Base-by-base conservation (phyloP, 2,329 filamentous ascomycete species). In the Pyricularia grisea region DNA sequence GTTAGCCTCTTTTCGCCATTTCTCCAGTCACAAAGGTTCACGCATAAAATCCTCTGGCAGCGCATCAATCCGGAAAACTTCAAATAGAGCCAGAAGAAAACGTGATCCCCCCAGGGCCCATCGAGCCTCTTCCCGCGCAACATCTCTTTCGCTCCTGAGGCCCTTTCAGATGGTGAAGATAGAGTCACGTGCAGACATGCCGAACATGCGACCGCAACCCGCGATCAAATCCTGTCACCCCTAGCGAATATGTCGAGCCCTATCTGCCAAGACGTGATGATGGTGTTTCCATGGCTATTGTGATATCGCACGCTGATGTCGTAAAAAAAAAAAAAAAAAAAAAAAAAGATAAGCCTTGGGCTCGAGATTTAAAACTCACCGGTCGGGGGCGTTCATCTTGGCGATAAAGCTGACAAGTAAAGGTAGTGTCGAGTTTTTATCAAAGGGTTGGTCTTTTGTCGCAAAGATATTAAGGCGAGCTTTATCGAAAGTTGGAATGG, bases 341-440 rank as follows among this genome's bases (percentile, higher is more conserved):
- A 14, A 30, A 27, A 27, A 27, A 27, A 27, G 27, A 60, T 33
- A 25, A 25, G 66, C n/a, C 25, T 55, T 28, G 12, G 28, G 31
- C 17, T 27, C 12, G 42, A 66, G 20, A 67, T 50, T 10, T 64
- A n/a, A 66, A n/a, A 78, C 84, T 77, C 72, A 86, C 84, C 84
- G 80, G 75, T 87, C 84, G 23, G 84, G 84, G 14, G 84, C 84
- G 79, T 87, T 87, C 84, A 87, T 86, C 31, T 73, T 82, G 71
- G 10, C 68, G 68, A 31, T 20, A 42, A 42, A 33, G 27, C 25
- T n/a, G 5, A 20, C 6, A 58, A 66, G 7, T 20, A 67, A 25
- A 9, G 23, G 4, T 14, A 17, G n/a, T 61, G 12, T 63, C 25
- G 4, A 20, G 4, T n/a, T 28, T 63, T 20, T 12, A 9, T 20